Evolutionary conservation across 2,329 filamentous ascomycete species (phyloP).

Genomic region (Ploettnerulaceae sp.): DNA sequence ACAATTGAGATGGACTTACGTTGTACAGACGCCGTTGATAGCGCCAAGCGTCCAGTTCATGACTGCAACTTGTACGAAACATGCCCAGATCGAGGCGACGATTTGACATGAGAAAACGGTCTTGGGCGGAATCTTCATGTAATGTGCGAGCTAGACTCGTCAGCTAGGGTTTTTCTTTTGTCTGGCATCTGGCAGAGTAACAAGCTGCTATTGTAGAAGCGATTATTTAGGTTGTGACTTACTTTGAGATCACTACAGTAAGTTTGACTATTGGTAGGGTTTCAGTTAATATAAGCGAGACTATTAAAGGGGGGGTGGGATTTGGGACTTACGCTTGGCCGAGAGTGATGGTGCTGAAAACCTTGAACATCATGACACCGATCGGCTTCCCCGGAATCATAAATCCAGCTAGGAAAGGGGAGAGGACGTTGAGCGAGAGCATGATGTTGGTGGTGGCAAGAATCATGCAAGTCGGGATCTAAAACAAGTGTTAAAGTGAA

Average conservation of each 20-base stretch:
- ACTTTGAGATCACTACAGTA: conserved; percentile 21
- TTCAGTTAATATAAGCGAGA: conserved; percentile 50
- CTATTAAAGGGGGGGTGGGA: not conserved
- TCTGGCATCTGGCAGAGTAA: too few species aligned
- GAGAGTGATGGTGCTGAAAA: conserved; percentile 65
- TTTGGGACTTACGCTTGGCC: conserved; percentile 41
- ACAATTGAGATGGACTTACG: conserved; percentile 24
- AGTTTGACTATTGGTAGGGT: conserved; percentile 50
- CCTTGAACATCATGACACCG: conserved; percentile 75
- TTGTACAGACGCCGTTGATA: conserved; percentile 60
- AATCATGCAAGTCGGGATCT: conserved; percentile 62
- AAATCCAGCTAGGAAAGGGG: conserved; percentile 68
- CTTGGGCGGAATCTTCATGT: conserved; percentile 43
- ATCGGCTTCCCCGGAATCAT: conserved; percentile 62
- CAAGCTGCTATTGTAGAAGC: too few species aligned
- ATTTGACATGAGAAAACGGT: conserved; percentile 42
- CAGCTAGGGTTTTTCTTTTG: too few species aligned
- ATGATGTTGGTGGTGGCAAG: conserved; percentile 61
- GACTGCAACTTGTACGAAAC: conserved; percentile 48
- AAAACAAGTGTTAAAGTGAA: not conserved
- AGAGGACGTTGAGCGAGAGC: conserved; percentile 66
- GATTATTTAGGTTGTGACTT: not conserved
- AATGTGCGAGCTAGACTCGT: conserved; percentile 50
- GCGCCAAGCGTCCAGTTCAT: conserved; percentile 55
- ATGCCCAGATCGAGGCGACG: conserved; percentile 46